Evolutionary conservation across 225 moss, liverwort and hornwort genomes (phyloP).

Genomic region (Anthoceros angustus): DNA sequence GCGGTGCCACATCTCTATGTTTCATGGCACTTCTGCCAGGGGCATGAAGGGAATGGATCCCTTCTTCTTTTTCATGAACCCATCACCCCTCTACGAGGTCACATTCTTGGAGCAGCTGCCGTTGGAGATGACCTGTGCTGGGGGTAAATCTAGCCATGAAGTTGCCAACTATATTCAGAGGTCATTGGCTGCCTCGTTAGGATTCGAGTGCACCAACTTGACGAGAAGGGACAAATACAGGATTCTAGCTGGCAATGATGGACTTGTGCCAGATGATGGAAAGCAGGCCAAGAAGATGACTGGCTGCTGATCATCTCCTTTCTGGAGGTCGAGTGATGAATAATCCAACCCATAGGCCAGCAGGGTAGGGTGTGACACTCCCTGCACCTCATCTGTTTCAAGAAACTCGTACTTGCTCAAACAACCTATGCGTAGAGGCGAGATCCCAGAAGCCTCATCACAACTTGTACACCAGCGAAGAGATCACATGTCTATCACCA

Average conservation of each 20-base stretch:
- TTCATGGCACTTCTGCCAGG: conserved; percentile 30
- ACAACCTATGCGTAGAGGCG: too few relatives aligned
- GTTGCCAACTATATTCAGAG: conserved; percentile 33
- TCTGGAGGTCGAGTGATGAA: background rate
- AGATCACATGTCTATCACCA: too few relatives aligned
- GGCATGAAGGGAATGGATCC: conserved; percentile 37
- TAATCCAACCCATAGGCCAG: background rate
- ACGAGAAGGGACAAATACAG: conserved; percentile 30
- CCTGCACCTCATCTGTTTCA: too few relatives aligned
- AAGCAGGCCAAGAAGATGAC: conserved; percentile 9
- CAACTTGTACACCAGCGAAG: too few relatives aligned
- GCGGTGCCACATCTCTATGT: conserved; percentile 27
- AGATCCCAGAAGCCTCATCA: too few relatives aligned
- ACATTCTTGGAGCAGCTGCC: conserved; percentile 24
- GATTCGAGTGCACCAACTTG: conserved; percentile 22
- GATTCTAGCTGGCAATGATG: conserved; percentile 25
- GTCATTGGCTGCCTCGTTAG: conserved; percentile 15
- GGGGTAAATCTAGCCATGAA: conserved; percentile 22
- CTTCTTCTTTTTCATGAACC: conserved; percentile 32
- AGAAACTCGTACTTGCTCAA: too few relatives aligned
- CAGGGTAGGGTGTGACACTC: too few relatives aligned
- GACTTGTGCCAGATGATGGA: conserved; percentile 12
- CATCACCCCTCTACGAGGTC: conserved; percentile 23
- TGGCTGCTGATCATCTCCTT: conserved; percentile 8
- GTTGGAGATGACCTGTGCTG: conserved; percentile 15